Evolutionary conservation across 768 basidiomycete species (phyloP).

Genomic region (Xanthoconium stramineum): DNA sequence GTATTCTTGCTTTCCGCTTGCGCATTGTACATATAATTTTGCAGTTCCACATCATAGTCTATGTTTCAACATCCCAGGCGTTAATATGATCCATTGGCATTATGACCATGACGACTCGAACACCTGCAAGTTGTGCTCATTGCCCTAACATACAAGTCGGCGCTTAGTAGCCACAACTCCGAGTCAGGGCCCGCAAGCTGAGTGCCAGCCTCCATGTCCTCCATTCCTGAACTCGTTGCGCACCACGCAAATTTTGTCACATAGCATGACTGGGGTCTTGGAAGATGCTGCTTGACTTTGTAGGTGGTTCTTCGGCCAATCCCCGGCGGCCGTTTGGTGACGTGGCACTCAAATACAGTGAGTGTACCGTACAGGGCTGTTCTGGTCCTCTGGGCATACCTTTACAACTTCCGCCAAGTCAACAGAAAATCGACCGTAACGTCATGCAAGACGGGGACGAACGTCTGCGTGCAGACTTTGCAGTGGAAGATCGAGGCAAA

Average conservation of each 20-base stretch:
- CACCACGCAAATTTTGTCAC: background rate
- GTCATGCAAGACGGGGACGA: background rate
- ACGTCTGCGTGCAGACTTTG: background rate
- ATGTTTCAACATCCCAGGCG: background rate
- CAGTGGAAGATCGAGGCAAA: background rate
- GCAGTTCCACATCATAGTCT: background rate
- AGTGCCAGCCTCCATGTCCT: constrained; percentile 1
- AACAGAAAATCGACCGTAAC: background rate
- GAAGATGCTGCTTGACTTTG: background rate
- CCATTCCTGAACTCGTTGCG: background rate
- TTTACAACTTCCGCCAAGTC: background rate
- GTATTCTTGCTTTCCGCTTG: constrained; percentile 8
- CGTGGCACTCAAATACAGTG: too few relatives aligned
- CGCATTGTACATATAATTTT: constrained; percentile 12
- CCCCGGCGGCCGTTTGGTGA: background rate
- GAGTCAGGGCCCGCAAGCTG: constrained; percentile 7
- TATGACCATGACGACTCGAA: background rate
- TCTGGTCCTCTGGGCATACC: too few relatives aligned
- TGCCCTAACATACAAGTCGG: too few relatives aligned
- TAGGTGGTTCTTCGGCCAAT: background rate
- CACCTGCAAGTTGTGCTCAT: background rate
- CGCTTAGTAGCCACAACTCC: background rate
- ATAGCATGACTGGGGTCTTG: background rate
- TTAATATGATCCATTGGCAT: constrained; percentile 3
- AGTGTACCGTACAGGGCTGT: too few relatives aligned